Percentiles rank a stretch among this genome's conserved stretches.
Evolutionary conservation across 306 rosid genomes (phyloP).

Genomic region (Pterocarpus macrocarpus): DNA sequence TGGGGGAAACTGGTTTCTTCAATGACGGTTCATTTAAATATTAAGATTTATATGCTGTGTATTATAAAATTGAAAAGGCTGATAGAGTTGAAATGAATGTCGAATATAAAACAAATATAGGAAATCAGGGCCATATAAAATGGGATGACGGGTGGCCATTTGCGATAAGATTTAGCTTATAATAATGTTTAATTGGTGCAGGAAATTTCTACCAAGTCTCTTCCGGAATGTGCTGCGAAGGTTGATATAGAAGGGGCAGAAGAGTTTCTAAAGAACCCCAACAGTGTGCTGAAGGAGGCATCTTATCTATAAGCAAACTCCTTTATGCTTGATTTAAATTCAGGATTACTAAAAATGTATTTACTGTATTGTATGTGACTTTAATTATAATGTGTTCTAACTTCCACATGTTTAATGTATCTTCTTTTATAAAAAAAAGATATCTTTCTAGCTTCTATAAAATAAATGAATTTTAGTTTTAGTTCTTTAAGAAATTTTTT

Average conservation of each 20-base stretch:
- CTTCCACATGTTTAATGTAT: neutral
- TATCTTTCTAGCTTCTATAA: too few species aligned
- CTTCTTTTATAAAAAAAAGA: neutral
- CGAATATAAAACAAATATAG: constrained; percentile 12
- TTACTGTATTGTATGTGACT: neutral
- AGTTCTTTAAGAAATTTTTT: too few species aligned
- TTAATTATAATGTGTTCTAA: neutral
- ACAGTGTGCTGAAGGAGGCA: constrained; percentile 86
- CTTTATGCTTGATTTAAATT: neutral
- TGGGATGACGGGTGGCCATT: constrained; percentile 11
- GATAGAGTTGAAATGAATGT: constrained; percentile 16
- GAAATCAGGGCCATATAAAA: constrained; percentile 16
- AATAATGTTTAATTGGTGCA: neutral
- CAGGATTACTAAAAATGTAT: constrained; percentile 25
- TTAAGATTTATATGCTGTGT: too few species aligned
- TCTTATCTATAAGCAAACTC: constrained; percentile 28
- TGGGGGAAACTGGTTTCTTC: too few species aligned
- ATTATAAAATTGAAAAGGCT: neutral
- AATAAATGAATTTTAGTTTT: too few species aligned
- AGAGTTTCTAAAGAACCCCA: constrained; percentile 80
- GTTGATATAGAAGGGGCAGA: constrained; percentile 82
- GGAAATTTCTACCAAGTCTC: constrained; percentile 57
- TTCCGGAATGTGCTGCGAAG: constrained; percentile 77
- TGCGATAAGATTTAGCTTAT: constrained; percentile 9
- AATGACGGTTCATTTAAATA: neutral